Evolutionary conservation across 345 rosid genomes (phyloP).

Genomic region (Euphorbia lathyris): DNA sequence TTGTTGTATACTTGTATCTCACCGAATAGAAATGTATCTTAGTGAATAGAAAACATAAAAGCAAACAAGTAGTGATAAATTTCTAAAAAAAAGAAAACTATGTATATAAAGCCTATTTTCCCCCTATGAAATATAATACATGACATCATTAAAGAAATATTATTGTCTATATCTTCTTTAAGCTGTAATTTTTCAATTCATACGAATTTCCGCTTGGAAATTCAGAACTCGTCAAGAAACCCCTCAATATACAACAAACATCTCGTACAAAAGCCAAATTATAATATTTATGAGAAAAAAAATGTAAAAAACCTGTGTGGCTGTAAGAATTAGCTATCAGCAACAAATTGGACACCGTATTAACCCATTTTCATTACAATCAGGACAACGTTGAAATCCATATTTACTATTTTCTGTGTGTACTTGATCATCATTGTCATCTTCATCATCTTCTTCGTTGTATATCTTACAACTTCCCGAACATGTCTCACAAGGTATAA

Average conservation of each 20-base stretch:
- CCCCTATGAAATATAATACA: neutral
- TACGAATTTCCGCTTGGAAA: neutral
- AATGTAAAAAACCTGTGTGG: neutral
- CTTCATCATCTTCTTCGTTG: slow-evolving; percentile 40
- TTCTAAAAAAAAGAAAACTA: no score
- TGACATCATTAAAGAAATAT: slow-evolving; percentile 9
- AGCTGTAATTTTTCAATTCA: neutral
- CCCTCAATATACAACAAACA: slow-evolving; percentile 45
- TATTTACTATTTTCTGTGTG: slow-evolving; percentile 36
- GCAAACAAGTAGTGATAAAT: no score
- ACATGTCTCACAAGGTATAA: slow-evolving; percentile 90
- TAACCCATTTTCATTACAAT: slow-evolving; percentile 35
- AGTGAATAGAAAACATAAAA: no score
- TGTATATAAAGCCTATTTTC: no score
- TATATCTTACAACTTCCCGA: slow-evolving; percentile 88
- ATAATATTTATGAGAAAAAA: neutral
- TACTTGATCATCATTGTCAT: slow-evolving; percentile 22
- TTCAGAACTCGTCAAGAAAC: no score
- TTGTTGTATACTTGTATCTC: no score
- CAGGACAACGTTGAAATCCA: slow-evolving; percentile 48
- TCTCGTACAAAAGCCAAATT: slow-evolving; percentile 4
- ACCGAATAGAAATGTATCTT: no score
- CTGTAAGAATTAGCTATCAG: slow-evolving; percentile 19
- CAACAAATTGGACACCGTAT: slow-evolving; percentile 53
- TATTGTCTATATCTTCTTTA: slow-evolving; percentile 6